Evolutionary conservation across 2,329 filamentous ascomycete genomes (phyloP), one percentile per base, ranked within the genome.

Genomic region (Boeremia exigua): DNA sequence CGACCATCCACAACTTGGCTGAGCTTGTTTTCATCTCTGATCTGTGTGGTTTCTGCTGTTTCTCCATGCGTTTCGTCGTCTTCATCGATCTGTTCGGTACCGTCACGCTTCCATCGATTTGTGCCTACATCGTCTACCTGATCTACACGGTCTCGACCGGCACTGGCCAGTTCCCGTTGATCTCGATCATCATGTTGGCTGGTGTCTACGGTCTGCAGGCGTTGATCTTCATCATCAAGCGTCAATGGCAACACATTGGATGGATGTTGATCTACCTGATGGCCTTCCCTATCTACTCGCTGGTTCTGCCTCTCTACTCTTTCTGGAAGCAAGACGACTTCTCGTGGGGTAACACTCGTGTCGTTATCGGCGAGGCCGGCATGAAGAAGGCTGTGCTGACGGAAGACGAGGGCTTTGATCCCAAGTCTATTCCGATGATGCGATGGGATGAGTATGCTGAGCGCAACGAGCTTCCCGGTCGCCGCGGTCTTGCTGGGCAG

Each of bases 311-410:
- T 0, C 80, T 99, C 61, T 99, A 98, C 81, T 96, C 94, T 0
- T 99, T 99, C 88, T 99, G 95, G 95, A 96, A 97, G 78, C 93
- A 97, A 77, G 95, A 99, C 78, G 94, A 99, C 79, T 99, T 99
- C 83, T 88, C 88, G 2, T 99, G 95, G 95, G 95, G 95, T 83
- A 98, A 95, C 80, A 99, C 95, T 1, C 92, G 95, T 85, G 87
- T 99, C 62, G 95, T 99, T 65, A 90, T 98, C 63, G 94, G 92
- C 56, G 95, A 99, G 76, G 92, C 94, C 76, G 94, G 93, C 60
- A 86, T 85, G 73, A 96, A 96, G 80, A 87, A 96, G 72, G 82
- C 97, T n/a, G 84, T 99, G 48, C 92, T 92, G 0, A 86, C 93
- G 2, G 84, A 86, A 51, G 87, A 90, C 57, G 92, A 95, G 73